Percentiles rank a stretch among this genome's conserved stretches.
Evolutionary conservation across 768 basidiomycete species (phyloP).

Genomic region (Filobasidium wieringae): DNA sequence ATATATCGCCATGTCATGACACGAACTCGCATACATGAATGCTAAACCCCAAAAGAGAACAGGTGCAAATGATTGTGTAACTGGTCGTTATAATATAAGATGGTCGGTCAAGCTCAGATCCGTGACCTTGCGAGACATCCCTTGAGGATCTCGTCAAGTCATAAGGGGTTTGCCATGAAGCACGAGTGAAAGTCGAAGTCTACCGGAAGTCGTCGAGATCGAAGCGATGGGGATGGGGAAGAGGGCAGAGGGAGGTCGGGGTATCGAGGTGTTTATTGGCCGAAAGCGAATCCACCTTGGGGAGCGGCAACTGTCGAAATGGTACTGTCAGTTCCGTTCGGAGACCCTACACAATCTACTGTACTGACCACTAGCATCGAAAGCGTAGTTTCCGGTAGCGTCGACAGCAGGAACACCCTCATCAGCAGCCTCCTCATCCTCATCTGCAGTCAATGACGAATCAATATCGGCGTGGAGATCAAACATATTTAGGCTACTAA

Average conservation of each 20-base stretch:
- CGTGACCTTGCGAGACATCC: constrained; percentile 5
- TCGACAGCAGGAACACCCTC: constrained; percentile 58
- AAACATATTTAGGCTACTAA: not conserved
- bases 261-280: constrained; percentile 31
- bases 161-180: constrained; percentile 2
- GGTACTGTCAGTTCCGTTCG: constrained; percentile 12
- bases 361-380: constrained; percentile 35
- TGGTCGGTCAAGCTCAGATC: not conserved
- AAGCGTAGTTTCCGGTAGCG: constrained; percentile 42
- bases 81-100: not conserved
- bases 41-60: not conserved
- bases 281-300: constrained; percentile 93
- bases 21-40: not conserved
- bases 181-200: not conserved
- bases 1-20: not conserved
- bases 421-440: constrained; percentile 80
- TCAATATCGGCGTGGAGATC: not conserved
- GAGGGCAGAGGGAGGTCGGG: not conserved
- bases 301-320: constrained; percentile 61
- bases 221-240: not conserved
- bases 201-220: not conserved
- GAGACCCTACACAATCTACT: constrained; percentile 48
- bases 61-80: not conserved
- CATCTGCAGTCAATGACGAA: constrained; percentile 39
- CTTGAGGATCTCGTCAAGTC: constrained; percentile 12